A percentile compares a stretch with the other conserved stretches of the same genome.
These are phyloP conservation scores for Amaranthus palmeri DNA, from an alignment of 148 eudicot species.

Conservation along the genomic window DNA sequence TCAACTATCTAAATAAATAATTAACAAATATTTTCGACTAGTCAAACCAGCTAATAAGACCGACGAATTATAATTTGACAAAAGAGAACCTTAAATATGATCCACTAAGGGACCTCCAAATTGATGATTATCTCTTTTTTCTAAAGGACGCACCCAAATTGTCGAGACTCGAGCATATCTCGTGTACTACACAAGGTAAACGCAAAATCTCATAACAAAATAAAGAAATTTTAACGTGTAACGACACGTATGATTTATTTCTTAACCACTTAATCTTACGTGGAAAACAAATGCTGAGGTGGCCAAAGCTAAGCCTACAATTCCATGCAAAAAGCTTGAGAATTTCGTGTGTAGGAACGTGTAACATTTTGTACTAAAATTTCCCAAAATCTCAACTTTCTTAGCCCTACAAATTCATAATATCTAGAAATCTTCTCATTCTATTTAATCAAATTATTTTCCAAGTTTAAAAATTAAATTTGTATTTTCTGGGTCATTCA, in stretches of 20 bases:
- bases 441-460: too few relatives aligned
- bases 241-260: not conserved
- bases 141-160: not conserved
- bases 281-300: constrained; percentile 3
- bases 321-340: constrained; percentile 8
- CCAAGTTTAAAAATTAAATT: too few relatives aligned
- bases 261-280: not conserved
- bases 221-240: not conserved
- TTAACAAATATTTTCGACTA: too few relatives aligned
- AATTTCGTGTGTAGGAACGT: constrained; percentile 5
- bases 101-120: too few relatives aligned
- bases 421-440: too few relatives aligned
- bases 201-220: not conserved
- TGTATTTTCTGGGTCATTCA: too few relatives aligned
- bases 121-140: not conserved
- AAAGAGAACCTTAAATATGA: too few relatives aligned
- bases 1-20: too few relatives aligned
- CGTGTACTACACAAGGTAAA: constrained; percentile 14
- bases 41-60: too few relatives aligned
- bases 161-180: not conserved
- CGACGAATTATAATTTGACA: too few relatives aligned
- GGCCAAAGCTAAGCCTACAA: constrained; percentile 5
- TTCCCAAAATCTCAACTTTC: not conserved
- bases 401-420: too few relatives aligned
- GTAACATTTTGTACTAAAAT: not conserved